Conservation (phyloP, 768 basidiomycete species). For the Boletus rubropictus region DNA sequence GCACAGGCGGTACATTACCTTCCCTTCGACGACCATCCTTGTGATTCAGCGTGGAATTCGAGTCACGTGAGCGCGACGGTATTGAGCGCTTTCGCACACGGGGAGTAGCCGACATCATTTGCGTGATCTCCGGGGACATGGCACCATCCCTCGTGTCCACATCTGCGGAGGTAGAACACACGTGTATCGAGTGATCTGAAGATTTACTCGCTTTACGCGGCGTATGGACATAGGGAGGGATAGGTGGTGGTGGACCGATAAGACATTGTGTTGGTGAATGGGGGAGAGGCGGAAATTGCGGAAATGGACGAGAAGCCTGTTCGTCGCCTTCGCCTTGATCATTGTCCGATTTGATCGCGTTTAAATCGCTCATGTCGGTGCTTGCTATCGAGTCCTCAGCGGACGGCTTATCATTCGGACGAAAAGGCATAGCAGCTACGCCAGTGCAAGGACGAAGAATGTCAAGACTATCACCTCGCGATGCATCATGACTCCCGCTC, state of each 20-base stretch:
- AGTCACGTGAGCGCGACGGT: constrained; percentile 21
- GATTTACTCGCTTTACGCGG: constrained; percentile 22
- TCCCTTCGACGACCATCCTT: constrained; percentile 9
- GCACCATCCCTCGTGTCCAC: constrained; percentile 13
- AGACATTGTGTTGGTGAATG: constrained; percentile 11
- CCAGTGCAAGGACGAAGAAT: constrained; percentile 17
- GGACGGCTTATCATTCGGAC: constrained; percentile 1
- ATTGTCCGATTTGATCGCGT: constrained; percentile 25
- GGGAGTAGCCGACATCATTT: constrained; percentile 37
- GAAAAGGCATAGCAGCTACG: constrained; percentile 1
- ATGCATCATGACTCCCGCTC: constrained; percentile 5
- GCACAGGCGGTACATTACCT: constrained; percentile 10
- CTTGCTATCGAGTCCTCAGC: constrained; percentile 25
- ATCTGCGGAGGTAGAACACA: constrained; percentile 9
- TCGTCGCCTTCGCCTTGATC: constrained; percentile 23
- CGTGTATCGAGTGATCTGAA: constrained; percentile 9
- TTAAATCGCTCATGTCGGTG: constrained; percentile 31
- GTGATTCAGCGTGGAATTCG: constrained; percentile 15
- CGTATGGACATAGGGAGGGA: constrained; percentile 19
- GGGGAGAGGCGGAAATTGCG: constrained; percentile 23
- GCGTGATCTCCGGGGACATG: constrained; percentile 35
- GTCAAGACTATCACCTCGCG: constrained; percentile 17
- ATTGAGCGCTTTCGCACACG: constrained; percentile 29
- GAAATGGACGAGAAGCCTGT: constrained; percentile 22
- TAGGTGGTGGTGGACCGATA: not conserved